Conservation (phyloP, 768 basidiomycete species). For the Amylocystis lapponica region DNA sequence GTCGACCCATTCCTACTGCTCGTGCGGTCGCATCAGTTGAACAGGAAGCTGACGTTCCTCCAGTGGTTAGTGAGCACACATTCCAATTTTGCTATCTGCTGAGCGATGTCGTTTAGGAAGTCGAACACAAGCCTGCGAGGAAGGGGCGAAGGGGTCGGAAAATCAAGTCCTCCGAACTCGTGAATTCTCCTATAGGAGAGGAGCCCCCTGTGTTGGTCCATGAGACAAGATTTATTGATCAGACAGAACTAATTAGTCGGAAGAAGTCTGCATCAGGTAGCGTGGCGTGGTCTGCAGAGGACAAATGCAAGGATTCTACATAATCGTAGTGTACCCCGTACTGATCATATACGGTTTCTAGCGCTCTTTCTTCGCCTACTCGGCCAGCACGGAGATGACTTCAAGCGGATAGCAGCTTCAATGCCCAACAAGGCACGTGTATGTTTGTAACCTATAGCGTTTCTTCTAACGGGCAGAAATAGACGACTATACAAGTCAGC, state of each 20-base stretch:
- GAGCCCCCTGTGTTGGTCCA: slow-evolving; percentile 15
- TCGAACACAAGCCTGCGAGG: slow-evolving; percentile 27
- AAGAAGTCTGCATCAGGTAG: slow-evolving; percentile 26
- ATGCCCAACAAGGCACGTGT: slow-evolving; percentile 54
- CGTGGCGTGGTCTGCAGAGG: slow-evolving; percentile 60
- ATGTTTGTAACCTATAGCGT: slow-evolving; percentile 3
- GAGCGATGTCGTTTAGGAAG: slow-evolving; percentile 16
- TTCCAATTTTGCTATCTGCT: not conserved
- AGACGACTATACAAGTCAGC: slow-evolving; percentile 54
- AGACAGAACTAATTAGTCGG: slow-evolving; percentile 15
- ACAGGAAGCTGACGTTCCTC: slow-evolving; percentile 28
- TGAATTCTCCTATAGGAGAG: slow-evolving; percentile 18
- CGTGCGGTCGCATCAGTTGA: slow-evolving; percentile 24
- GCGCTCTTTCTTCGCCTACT: slow-evolving; percentile 51
- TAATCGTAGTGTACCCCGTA: slow-evolving; percentile 3
- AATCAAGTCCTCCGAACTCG: slow-evolving; percentile 23
- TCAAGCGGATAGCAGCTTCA: slow-evolving; percentile 60
- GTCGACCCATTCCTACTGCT: slow-evolving; percentile 29
- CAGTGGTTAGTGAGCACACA: slow-evolving; percentile 17
- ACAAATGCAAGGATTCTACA: slow-evolving; percentile 43
- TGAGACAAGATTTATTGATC: slow-evolving; percentile 21
- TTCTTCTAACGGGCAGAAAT: slow-evolving; percentile 1
- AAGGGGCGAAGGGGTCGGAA: slow-evolving; percentile 26
- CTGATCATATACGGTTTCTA: slow-evolving; percentile 16
- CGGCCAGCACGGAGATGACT: slow-evolving; percentile 58